Percentiles rank a stretch among this genome's conserved stretches.
phyloP scores from a whole-genome alignment of 768 basidiomycete species.

The Lactarius pseudohatsudake region DNA sequence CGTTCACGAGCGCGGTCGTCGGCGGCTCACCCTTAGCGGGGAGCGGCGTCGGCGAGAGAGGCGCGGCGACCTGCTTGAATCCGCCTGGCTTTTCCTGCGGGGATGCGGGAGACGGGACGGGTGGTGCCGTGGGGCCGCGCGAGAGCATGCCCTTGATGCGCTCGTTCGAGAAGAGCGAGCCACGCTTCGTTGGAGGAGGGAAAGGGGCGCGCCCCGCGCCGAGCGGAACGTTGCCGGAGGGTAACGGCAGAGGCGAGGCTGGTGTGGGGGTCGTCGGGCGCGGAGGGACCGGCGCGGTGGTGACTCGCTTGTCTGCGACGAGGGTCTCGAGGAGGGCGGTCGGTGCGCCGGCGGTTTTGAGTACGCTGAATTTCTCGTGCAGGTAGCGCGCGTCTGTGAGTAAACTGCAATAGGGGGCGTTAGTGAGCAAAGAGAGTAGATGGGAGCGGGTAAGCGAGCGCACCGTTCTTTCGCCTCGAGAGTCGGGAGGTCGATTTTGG shows the following conservation, averaged over 20 bases:
- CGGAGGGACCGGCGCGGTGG: background rate
- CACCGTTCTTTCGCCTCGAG: slow-evolving; percentile 86
- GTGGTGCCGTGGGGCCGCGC: slow-evolving; percentile 15
- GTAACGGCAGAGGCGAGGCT: slow-evolving; percentile 17
- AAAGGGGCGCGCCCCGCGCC: slow-evolving; percentile 11
- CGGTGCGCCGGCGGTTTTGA: slow-evolving; percentile 66
- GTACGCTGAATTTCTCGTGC: slow-evolving; percentile 68
- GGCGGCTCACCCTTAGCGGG: slow-evolving; percentile 11
- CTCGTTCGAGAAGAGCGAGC: slow-evolving; percentile 35
- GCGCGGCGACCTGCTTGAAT: slow-evolving; percentile 34
- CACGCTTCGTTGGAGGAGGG: slow-evolving; percentile 13
- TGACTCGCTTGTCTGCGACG: slow-evolving; percentile 65
- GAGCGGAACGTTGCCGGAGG: slow-evolving; percentile 16
- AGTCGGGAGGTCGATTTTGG: slow-evolving; percentile 75
- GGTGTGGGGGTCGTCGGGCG: slow-evolving; percentile 15
- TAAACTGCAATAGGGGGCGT: slow-evolving; percentile 49
- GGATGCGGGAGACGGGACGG: background rate
- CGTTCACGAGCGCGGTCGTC: slow-evolving; percentile 6
- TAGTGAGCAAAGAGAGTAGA: slow-evolving; percentile 19
- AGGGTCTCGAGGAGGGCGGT: slow-evolving; percentile 83
- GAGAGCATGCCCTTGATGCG: slow-evolving; percentile 42
- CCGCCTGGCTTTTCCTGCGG: slow-evolving; percentile 28
- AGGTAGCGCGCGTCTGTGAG: slow-evolving; percentile 77
- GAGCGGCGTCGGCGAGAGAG: slow-evolving; percentile 14
- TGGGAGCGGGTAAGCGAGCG: slow-evolving; percentile 30